Evolutionary conservation across 352 stramenopile species (phyloP), one percentile per base, ranked within the genome.

Genomic region (Phytophthora hybrid): DNA sequence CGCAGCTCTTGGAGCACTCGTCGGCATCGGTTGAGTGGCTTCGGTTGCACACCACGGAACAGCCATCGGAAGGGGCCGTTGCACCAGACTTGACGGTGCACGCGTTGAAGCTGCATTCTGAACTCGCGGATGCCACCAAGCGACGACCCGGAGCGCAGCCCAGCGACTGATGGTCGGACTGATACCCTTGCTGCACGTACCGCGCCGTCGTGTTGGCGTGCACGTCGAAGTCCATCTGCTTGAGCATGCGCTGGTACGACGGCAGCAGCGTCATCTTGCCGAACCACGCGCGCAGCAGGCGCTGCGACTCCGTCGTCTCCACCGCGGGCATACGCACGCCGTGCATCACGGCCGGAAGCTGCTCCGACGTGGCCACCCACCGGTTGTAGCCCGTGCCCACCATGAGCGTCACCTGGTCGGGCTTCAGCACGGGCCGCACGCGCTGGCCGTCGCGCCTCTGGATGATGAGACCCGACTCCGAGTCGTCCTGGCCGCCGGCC

Each of bases 181-280:
- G 19, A 0, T 75, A 60, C 16, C 59, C 62, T 29, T 84, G 66
- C 52, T 74, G 62, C 54, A 86, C 61, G 65, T 82, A 86, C 1
- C 72, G 73, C 54, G 62, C 60, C 23, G 79, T 83, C 41, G 65
- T 69, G 63, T 85, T 76, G 19, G 68, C 69, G 56, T 87, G 80
- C 66, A 77, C 75, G 52, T 73, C 78, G 54, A 89, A 89, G 39
- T 80, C 81, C 54, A 86, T 76, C 18, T 87, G 66, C 53, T 71
- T 66, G 19, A 85, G 69, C 81, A 89, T 87, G 65, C 78, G 80
- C 54, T 89, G 82, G 71, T 88, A 79, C 26, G 77, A 76, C 58
- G 82, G 82, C 39, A 89, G 61, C 67, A 89, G 71, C 59, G 79
- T 89, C 82, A 89, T 89, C 78, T 88, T 89, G 73, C 82, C 82